Evolutionary conservation across 2,329 filamentous ascomycete species (phyloP), one percentile per base, ranked within the genome.

Genomic region (Verticillium alfalfae): DNA sequence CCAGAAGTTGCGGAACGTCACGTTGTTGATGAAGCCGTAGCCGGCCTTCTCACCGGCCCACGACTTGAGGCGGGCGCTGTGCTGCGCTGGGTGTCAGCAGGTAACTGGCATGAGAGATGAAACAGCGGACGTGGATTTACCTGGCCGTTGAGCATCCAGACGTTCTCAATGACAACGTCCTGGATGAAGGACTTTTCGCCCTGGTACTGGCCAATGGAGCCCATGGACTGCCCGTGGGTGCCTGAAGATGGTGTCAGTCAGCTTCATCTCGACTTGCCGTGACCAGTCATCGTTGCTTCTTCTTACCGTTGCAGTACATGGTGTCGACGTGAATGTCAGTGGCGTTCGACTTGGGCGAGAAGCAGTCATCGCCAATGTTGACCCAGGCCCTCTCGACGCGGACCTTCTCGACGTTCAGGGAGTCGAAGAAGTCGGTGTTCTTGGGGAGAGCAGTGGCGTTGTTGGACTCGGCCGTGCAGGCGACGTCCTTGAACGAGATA

Each of bases 311-410:
- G 76, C 85, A 88, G 65, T 79, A 72, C 4, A 88, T 75, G 66
- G 84, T 85, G 69, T 87, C 81, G 8, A 87, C 80, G 31, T 87
- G 70, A 18, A 87, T 81, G 65, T 85, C 75, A 45, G 83, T 85
- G 66, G 77, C 81, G 72, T 88, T 88, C 12, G 84, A 85, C 72
- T 88, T 88, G 77, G 87, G 86, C 1, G 82, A 84, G 49, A 88
- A 82, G 64, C 86, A 88, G 69, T 88, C 80, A 64, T 90, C 87
- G 41, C 86, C 86, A 65, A 89, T 89, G 70, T 86, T 79, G 62
- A 90, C 64, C 64, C 64, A 66, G 12, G 59, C 61, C 7, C 64
- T 60, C 60, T 66, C 60, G 34, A 66, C 63, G 10, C 41, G 55
- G n/a, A 66, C 63, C 36, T 66, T 60, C 34, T 66, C 63, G 54